phyloP scores from a whole-genome alignment of 2,329 filamentous ascomycete genomes.

The Colletotrichum abscissum region DNA sequence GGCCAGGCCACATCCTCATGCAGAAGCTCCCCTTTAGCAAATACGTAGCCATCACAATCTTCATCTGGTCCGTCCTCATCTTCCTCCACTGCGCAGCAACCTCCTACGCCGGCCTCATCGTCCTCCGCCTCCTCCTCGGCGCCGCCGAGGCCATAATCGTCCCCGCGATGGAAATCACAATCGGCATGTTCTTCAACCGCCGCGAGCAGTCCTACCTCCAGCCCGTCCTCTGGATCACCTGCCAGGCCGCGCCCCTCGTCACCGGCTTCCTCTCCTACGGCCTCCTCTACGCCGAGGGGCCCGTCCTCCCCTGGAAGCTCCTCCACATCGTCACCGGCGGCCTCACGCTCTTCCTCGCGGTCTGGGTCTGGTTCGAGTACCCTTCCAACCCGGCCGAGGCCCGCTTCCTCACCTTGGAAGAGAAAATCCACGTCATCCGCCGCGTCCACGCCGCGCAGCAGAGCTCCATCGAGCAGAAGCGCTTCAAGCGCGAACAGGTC shows the following conservation, averaged over 20 bases:
- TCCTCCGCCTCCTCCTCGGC: conserved; percentile 49
- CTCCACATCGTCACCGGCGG: conserved; percentile 52
- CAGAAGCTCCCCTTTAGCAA: conserved; percentile 51
- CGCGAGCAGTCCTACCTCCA: conserved; percentile 48
- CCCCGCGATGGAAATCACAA: conserved; percentile 53
- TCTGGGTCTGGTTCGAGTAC: conserved; percentile 48
- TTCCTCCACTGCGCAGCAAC: conserved; percentile 51
- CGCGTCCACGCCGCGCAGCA: conserved; percentile 46
- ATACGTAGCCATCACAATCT: conserved; percentile 46
- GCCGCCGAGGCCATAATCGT: conserved; percentile 49
- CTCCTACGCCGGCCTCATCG: conserved; percentile 48
- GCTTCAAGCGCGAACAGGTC: conserved; percentile 46
- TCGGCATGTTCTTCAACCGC: conserved; percentile 52
- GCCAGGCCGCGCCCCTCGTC: conserved; percentile 47
- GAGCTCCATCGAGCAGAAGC: conserved; percentile 51
- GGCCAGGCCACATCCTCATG: conserved; percentile 53
- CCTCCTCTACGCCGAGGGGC: conserved; percentile 48
- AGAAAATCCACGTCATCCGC: conserved; percentile 38
- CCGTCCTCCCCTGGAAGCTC: conserved; percentile 50
- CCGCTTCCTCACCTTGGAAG: conserved; percentile 39
- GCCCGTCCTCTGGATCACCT: conserved; percentile 47
- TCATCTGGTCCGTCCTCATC: conserved; percentile 49
- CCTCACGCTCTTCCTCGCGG: conserved; percentile 46
- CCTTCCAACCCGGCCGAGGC: conserved; percentile 36
- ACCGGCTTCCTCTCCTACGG: conserved; percentile 54